phyloP scores from a whole-genome alignment of 768 basidiomycete species.

The Lyophyllum shimeji region DNA sequence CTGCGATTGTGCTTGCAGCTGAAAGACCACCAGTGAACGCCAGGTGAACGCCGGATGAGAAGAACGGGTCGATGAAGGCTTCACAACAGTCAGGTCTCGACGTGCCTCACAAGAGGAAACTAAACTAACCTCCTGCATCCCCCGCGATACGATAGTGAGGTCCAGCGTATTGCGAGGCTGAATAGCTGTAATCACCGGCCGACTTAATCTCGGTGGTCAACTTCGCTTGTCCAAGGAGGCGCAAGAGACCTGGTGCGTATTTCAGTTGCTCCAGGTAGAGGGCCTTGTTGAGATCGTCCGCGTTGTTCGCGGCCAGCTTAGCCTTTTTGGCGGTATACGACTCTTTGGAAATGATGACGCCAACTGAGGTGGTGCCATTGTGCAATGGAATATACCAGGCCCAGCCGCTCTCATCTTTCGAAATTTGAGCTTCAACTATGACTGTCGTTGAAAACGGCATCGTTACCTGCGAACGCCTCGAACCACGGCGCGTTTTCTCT shows the following conservation, averaged over 20 bases:
- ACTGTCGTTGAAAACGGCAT: neutral
- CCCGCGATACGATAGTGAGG: conserved; percentile 36
- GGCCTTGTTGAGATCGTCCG: conserved; percentile 22
- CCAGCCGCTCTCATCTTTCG: conserved; percentile 52
- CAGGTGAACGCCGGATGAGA: conserved; percentile 36
- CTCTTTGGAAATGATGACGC: conserved; percentile 46
- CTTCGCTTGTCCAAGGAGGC: conserved; percentile 24
- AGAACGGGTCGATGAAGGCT: conserved; percentile 46
- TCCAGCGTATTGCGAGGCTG: conserved; percentile 32
- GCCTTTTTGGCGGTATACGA: conserved; percentile 32
- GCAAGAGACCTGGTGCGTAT: conserved; percentile 29
- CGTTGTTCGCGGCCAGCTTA: conserved; percentile 7
- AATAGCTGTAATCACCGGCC: conserved; percentile 38
- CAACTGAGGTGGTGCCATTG: conserved; percentile 48
- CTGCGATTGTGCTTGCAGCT: conserved; percentile 30
- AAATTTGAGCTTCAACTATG: neutral
- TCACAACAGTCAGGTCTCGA: neutral
- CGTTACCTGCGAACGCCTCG: conserved; percentile 55
- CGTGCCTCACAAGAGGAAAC: neutral
- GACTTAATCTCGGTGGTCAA: conserved; percentile 18
- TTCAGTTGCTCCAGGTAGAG: conserved; percentile 40
- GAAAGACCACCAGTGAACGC: conserved; percentile 30
- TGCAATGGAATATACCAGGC: conserved; percentile 57
- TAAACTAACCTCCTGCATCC: conserved; percentile 38
- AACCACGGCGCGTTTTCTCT: conserved; percentile 49